phyloP scores from a whole-genome alignment of 2,329 filamentous ascomycete species.

The Aureobasidium subglaciale region DNA sequence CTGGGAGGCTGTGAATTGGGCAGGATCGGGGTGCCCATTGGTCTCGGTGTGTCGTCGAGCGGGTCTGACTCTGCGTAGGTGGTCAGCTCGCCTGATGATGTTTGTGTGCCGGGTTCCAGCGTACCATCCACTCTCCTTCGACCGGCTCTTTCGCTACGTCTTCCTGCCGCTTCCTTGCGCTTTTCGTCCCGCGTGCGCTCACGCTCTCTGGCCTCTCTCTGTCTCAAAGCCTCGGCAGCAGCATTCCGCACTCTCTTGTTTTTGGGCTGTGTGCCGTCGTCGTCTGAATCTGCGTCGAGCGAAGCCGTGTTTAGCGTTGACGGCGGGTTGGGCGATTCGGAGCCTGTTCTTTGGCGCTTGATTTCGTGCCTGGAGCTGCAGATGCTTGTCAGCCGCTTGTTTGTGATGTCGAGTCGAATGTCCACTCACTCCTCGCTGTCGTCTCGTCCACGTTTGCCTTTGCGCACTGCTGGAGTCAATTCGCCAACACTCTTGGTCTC shows the following conservation, averaged over 20 bases:
- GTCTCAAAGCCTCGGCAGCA: conserved; percentile 46
- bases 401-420: background rate
- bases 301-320: conserved; percentile 41
- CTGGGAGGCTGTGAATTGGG: conserved; percentile 36
- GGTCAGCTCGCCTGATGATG: conserved; percentile 21
- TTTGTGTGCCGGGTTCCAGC: conserved; percentile 18
- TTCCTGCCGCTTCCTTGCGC: conserved; percentile 65
- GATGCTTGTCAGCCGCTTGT: background rate
- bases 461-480: conserved; percentile 52
- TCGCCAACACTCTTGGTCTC: conserved; percentile 81
- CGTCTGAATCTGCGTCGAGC: conserved; percentile 62
- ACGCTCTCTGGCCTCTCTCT: conserved; percentile 57
- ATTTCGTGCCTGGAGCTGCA: conserved; percentile 59
- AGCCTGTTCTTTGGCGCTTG: conserved; percentile 80
- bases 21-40: conserved; percentile 29
- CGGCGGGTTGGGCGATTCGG: conserved; percentile 59
- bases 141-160: conserved; percentile 75
- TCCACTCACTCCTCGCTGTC: conserved; percentile 84
- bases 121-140: conserved; percentile 74
- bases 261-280: conserved; percentile 31
- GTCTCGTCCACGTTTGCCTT: conserved; percentile 77
- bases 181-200: conserved; percentile 64
- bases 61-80: conserved; percentile 59
- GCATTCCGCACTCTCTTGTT: conserved; percentile 40
- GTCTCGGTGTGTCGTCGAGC: conserved; percentile 57